Evolutionary conservation across 306 rosid species (phyloP), one percentile per base, ranked within the genome.

Genomic region (Glycyrrhiza uralensis): DNA sequence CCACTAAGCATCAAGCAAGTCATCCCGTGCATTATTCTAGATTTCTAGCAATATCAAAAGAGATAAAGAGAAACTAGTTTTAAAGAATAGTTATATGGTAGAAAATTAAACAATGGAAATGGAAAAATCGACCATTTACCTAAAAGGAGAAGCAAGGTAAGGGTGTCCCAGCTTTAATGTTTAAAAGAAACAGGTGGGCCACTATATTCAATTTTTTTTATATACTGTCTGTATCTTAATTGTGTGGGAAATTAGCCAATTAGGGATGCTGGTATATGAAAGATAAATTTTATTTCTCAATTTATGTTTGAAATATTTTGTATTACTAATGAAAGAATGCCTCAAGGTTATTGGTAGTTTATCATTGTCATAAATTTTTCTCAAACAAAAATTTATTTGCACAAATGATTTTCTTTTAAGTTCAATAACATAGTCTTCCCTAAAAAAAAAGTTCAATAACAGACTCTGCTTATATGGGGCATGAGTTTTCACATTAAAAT

Each of bases 1-100:
- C 80, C 52, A 75, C 74, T 66, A 39, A 42, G 13, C 36, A 72
- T 41, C 47, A 60, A 55, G 67, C 32, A 62, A 30, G 6, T 7
- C 24, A 8, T 15, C 35, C 13, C 17, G n/a, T 50, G 55, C 22
- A 12, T 13, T 33, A 29, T n/a, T n/a, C n/a, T n/a, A n/a, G n/a
- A n/a, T n/a, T 15, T 33, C 59, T 6, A 44, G 24, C 17, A 20
- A 56, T 20, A 57, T 50, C 15, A 14, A 20, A 17, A 50, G 42
- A 4, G 20, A 23, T 13, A 6, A 2, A 36, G 14, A n/a, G 29
- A 57, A 67, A 57, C 6, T 70, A 4, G 51, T 39, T 54, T 38
- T 54, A 10, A 38, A 23, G 75, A 54, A 23, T 38, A 55, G 41
- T 36, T 30, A 7, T 32, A 0, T 23, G 24, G 38, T 14, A 1